These are phyloP conservation scores for Euphorbia schlechtendalii DNA, from an alignment of 441 rosid genomes.

Conservation along the genomic window DNA sequence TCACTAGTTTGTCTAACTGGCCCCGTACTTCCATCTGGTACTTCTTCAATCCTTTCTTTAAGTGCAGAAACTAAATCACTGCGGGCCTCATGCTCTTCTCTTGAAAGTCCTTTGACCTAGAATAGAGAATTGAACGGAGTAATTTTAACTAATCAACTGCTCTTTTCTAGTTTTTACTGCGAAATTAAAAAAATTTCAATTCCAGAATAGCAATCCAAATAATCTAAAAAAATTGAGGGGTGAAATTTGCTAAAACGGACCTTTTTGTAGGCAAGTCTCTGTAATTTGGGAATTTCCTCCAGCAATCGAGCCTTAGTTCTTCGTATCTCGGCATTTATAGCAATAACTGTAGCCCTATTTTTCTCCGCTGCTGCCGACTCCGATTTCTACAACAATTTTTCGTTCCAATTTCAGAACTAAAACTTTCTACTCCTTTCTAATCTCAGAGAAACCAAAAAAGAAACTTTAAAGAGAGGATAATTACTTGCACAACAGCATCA, in stretches of 20 bases:
- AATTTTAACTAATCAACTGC: not conserved
- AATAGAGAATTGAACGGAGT: not conserved
- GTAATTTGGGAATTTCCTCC: constrained; percentile 85
- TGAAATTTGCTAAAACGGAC: constrained; percentile 21
- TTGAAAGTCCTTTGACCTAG: constrained; percentile 79
- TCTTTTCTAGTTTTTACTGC: not conserved
- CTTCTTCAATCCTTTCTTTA: constrained; percentile 72
- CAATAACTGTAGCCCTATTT: constrained; percentile 67
- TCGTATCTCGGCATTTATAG: constrained; percentile 87
- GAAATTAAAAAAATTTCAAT: not conserved
- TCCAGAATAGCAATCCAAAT: not conserved
- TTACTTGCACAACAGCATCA: constrained; percentile 64
- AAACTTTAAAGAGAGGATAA: not conserved
- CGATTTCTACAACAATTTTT: constrained; percentile 45
- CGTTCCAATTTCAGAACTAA: not conserved
- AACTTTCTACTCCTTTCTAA: not conserved
- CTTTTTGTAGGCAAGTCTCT: constrained; percentile 80
- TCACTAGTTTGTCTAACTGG: constrained; percentile 54
- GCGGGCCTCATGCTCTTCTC: constrained; percentile 73
- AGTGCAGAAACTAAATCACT: constrained; percentile 76
- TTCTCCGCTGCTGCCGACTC: constrained; percentile 62
- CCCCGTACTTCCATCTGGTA: constrained; percentile 73
- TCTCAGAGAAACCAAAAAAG: not conserved
- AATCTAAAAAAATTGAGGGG: not conserved
- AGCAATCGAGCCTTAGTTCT: constrained; percentile 78